Evolutionary conservation across 1,284 basidiomycete genomes (phyloP), one percentile per base, ranked within the genome.

Genomic region (Cutaneotrichosporon cutaneum): DNA sequence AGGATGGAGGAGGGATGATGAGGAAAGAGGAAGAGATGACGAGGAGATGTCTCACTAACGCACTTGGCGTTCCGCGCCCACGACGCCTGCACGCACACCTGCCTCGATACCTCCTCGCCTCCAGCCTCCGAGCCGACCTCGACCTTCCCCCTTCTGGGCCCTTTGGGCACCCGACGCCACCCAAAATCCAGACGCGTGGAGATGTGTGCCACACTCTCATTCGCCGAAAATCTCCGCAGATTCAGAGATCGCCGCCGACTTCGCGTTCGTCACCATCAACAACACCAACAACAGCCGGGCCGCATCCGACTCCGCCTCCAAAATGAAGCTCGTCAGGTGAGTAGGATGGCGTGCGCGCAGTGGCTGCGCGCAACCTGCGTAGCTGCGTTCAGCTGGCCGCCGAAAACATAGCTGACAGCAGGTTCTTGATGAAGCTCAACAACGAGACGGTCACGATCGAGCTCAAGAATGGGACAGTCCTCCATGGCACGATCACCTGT

Each of bases 401-500:
- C 18, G 36, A 11, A 6, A 16, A 8, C 16, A 3, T 16, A 39
- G 51, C 58, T 63, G 30, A 63, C 59, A 21, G 14, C 61, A 95
- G 93, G 80, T 95, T 97, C 82, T 86, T 97, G 85, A 98, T 98
- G 95, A 99, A 98, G 86, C 83, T 99, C 82, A 96, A 97, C 86
- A 98, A 98, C 80, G 95, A 99, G 85, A 95, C 94, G 71, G 94
- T 98, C 70, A 93, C 94, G 68, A 88, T 99, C 79, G 94, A 99
- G 83, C 86, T 99, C 73, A 99, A 99, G 83, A 98, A 99, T 71
- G 95, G 95, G 48, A 93, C 93, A 1, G 83, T 94, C 60, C 89
- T 99, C 30, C 91, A 96, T 75, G 95, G 95, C 18, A 99, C 95
- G 26, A 97, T 99, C 77, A 97, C 94, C 35, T 94, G 94, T 94